These are phyloP conservation scores for Mrakia blollopis DNA, from an alignment of 768 basidiomycete genomes.

Conservation along the genomic window DNA sequence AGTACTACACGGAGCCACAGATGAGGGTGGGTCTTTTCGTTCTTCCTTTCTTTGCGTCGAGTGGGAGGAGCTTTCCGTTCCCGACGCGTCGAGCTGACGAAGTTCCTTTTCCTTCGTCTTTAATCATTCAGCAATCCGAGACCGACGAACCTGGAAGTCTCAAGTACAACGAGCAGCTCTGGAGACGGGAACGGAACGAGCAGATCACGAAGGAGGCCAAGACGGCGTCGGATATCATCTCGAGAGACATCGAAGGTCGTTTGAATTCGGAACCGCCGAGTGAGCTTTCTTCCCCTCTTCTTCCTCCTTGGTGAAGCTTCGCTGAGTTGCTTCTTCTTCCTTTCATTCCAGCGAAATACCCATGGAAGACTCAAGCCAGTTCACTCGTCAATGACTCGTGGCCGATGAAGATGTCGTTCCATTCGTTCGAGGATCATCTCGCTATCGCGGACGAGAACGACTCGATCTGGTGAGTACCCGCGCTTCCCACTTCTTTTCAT, in stretches of 20 bases:
- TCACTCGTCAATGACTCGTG: conserved; percentile 44
- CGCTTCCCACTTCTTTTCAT: conserved; percentile 35
- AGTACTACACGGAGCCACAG: conserved; percentile 97
- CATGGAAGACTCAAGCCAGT: conserved; percentile 46
- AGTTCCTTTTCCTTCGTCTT: neutral
- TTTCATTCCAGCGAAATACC: conserved; percentile 35
- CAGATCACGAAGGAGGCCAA: conserved; percentile 56
- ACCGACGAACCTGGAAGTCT: conserved; percentile 91
- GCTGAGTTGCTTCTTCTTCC: neutral
- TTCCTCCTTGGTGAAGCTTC: neutral
- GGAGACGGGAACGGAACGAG: conserved; percentile 88
- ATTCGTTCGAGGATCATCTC: conserved; percentile 85
- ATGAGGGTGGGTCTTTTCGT: conserved; percentile 86
- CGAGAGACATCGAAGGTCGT: conserved; percentile 37
- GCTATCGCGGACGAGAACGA: conserved; percentile 79
- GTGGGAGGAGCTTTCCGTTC: neutral
- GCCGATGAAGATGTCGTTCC: conserved; percentile 71
- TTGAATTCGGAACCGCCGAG: conserved; percentile 69
- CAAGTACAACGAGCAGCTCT: conserved; percentile 90
- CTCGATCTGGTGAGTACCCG: conserved; percentile 72
- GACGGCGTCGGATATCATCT: conserved; percentile 23
- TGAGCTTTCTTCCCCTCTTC: conserved; percentile 45
- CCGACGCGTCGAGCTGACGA: neutral
- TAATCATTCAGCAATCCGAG: conserved; percentile 68
- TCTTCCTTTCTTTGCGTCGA: neutral